These are phyloP conservation scores for Lagenidium giganteum DNA, from an alignment of 352 stramenopile species.

Conservation along the genomic window DNA sequence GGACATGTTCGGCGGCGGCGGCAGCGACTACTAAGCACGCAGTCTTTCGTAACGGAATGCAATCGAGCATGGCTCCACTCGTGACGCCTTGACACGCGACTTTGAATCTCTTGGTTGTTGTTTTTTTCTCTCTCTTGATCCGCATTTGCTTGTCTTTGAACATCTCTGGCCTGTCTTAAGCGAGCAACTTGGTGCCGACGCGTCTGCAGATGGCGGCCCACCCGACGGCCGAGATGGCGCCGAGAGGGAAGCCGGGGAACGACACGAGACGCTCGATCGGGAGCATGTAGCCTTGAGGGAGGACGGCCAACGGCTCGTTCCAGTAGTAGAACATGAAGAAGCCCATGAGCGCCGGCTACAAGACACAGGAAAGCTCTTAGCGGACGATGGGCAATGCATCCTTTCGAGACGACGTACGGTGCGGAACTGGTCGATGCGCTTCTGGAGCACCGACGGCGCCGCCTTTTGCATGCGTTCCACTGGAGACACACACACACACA, in stretches of 20 bases:
- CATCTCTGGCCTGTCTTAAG: conserved; percentile 17
- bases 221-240: conserved; percentile 65
- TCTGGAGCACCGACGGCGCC: conserved; percentile 65
- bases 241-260: conserved; percentile 72
- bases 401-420: conserved; percentile 34
- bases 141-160: neutral
- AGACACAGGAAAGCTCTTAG: conserved; percentile 1
- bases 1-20: conserved; percentile 83
- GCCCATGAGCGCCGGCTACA: conserved; percentile 53
- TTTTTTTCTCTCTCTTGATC: too few species aligned
- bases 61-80: conserved; percentile 21
- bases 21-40: conserved; percentile 68
- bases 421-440: conserved; percentile 64
- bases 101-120: neutral
- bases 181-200: conserved; percentile 61
- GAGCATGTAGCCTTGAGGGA: conserved; percentile 75
- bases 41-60: conserved; percentile 15
- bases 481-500: conserved; percentile 9
- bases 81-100: conserved; percentile 20
- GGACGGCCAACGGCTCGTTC: conserved; percentile 61
- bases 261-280: conserved; percentile 72
- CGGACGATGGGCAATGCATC: neutral
- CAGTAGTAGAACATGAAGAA: conserved; percentile 64
- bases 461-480: conserved; percentile 62
- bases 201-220: conserved; percentile 75